These are phyloP conservation scores for Viridothelium virens DNA, from an alignment of 495 filamentous ascomycete species.

Conservation along the genomic window DNA sequence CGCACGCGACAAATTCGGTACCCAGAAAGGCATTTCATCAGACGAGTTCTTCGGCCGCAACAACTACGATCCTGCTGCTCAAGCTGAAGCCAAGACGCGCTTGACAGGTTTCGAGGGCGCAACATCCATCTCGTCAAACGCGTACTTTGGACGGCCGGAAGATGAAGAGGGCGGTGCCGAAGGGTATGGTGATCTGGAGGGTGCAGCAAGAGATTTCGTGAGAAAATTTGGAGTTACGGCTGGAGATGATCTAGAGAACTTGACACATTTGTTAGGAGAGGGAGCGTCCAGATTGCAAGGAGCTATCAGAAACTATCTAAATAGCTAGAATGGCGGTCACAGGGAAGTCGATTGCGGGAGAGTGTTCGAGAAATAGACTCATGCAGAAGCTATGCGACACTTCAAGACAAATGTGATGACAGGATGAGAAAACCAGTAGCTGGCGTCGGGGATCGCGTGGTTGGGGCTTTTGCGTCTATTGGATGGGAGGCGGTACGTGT, in stretches of 20 bases:
- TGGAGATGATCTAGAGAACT: slow-evolving; percentile 87
- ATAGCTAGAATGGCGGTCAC: slow-evolving; percentile 41
- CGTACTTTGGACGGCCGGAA: slow-evolving; percentile 87
- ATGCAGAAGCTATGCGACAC: background rate
- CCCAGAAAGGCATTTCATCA: slow-evolving; percentile 91
- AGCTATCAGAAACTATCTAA: slow-evolving; percentile 78
- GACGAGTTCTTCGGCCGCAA: slow-evolving; percentile 97
- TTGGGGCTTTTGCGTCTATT: background rate
- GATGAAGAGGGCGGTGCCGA: slow-evolving; percentile 59
- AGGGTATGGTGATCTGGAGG: slow-evolving; percentile 77
- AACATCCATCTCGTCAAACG: slow-evolving; percentile 84
- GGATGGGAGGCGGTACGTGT: background rate
- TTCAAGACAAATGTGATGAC: background rate
- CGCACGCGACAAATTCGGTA: slow-evolving; percentile 75
- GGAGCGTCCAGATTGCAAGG: slow-evolving; percentile 78
- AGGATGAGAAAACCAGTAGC: background rate
- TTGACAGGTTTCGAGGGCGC: slow-evolving; percentile 91
- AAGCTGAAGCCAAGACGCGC: slow-evolving; percentile 77
- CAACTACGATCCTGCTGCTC: slow-evolving; percentile 66
- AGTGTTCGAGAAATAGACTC: background rate
- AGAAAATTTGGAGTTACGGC: slow-evolving; percentile 91
- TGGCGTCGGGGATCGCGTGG: background rate
- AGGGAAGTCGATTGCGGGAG: background rate
- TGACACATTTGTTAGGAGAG: slow-evolving; percentile 72
- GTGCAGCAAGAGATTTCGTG: slow-evolving; percentile 89